phyloP scores from a whole-genome alignment of 2,329 filamentous ascomycete species.

The Arachnomyces sp. region DNA sequence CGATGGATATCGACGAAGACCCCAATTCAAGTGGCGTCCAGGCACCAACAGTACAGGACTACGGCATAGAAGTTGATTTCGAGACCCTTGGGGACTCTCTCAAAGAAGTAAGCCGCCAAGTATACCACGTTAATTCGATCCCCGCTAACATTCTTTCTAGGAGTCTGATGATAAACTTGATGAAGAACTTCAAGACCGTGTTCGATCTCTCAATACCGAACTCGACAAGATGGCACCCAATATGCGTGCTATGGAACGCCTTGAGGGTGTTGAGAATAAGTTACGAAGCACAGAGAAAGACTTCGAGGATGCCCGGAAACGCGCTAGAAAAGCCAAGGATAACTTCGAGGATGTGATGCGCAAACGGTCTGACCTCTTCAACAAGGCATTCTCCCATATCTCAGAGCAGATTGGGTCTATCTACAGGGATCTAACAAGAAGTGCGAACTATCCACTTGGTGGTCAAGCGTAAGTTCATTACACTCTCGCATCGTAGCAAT shows the following conservation, averaged over 20 bases:
- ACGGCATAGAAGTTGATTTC: conserved; percentile 87
- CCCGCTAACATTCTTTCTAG: conserved; percentile 37
- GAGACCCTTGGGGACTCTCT: conserved; percentile 72
- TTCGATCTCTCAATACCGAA: conserved; percentile 63
- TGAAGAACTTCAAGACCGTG: conserved; percentile 66
- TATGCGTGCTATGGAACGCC: conserved; percentile 86
- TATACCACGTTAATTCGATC: background rate
- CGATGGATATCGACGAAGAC: conserved; percentile 85
- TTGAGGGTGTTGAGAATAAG: conserved; percentile 75
- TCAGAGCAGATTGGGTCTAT: conserved; percentile 88
- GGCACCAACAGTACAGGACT: conserved; percentile 66
- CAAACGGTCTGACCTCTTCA: conserved; percentile 81
- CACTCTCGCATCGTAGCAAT: conserved; percentile 3
- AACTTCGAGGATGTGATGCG: conserved; percentile 75
- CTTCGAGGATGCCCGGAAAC: conserved; percentile 72
- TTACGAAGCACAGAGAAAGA: conserved; percentile 79
- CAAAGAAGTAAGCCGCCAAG: conserved; percentile 53
- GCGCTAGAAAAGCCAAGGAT: conserved; percentile 67
- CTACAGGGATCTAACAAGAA: conserved; percentile 90
- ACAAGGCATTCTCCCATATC: conserved; percentile 90
- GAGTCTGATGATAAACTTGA: conserved; percentile 63
- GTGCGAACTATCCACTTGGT: conserved; percentile 83
- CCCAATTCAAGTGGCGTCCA: conserved; percentile 39
- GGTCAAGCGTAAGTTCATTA: conserved; percentile 51
- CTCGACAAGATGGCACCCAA: conserved; percentile 95